Evolutionary conservation across 768 basidiomycete genomes (phyloP).

Genomic region (Lactarius vividus): DNA sequence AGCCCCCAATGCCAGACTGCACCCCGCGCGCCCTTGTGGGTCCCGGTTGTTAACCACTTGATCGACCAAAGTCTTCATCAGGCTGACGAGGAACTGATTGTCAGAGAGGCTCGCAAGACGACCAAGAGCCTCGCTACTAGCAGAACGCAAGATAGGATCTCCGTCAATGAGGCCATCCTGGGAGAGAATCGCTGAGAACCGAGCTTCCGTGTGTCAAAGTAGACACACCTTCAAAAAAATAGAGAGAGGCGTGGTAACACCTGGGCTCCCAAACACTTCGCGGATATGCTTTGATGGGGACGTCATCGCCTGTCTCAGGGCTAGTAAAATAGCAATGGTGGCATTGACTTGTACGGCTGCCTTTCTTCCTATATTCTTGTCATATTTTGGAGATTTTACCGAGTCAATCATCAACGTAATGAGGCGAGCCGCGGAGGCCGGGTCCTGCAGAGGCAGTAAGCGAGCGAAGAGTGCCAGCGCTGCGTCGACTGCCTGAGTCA

Average conservation of each 20-base stretch:
- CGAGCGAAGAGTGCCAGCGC: conserved; percentile 85
- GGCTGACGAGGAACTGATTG: conserved; percentile 76
- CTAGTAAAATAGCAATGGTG: conserved; percentile 66
- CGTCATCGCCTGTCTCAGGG: conserved; percentile 57
- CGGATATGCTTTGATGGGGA: conserved; percentile 54
- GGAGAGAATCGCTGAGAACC: conserved; percentile 16
- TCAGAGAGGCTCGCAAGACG: conserved; percentile 81
- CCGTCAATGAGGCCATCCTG: conserved; percentile 81
- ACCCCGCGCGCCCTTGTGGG: conserved; percentile 89
- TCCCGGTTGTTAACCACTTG: conserved; percentile 94
- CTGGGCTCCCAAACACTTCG: conserved; percentile 63
- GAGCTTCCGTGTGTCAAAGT: conserved; percentile 3
- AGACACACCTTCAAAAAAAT: conserved; percentile 73
- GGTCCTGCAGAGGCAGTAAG: conserved; percentile 76
- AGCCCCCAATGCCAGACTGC: conserved; percentile 87
- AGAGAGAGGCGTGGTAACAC: conserved; percentile 59
- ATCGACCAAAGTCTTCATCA: conserved; percentile 89
- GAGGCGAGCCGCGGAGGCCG: conserved; percentile 50
- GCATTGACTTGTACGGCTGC: conserved; percentile 83
- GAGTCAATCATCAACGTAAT: conserved; percentile 61
- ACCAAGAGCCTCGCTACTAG: conserved; percentile 86
- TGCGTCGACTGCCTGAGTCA: conserved; percentile 82
- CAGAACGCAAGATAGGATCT: conserved; percentile 70
- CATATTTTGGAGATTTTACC: conserved; percentile 71
- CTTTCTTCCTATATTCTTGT: conserved; percentile 83